These are phyloP conservation scores for Naegleria gruberi DNA, from an alignment of 208 protist species.

Conservation along the genomic window DNA sequence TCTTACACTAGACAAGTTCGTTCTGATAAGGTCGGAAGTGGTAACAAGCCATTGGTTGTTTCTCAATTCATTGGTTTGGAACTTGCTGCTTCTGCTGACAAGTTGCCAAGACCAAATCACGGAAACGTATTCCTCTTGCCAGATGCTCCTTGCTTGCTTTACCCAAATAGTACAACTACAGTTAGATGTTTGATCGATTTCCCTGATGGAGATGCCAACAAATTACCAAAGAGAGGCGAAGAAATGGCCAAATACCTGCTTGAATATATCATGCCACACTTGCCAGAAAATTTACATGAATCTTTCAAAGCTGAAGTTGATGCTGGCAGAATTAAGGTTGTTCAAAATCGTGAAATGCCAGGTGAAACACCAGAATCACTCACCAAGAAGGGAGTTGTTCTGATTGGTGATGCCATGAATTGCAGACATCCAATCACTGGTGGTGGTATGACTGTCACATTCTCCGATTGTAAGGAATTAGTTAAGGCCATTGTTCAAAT, in stretches of 20 bases:
- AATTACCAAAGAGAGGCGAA: constrained; percentile 49
- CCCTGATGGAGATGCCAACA: constrained; percentile 49
- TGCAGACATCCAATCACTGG: constrained; percentile 84
- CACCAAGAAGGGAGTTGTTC: constrained; percentile 65
- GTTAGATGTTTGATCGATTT: constrained; percentile 70
- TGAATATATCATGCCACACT: constrained; percentile 59
- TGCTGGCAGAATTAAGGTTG: constrained; percentile 45
- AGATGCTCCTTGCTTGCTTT: constrained; percentile 74
- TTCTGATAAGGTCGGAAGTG: constrained; percentile 46
- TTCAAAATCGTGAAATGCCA: constrained; percentile 68
- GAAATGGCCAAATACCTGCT: constrained; percentile 68
- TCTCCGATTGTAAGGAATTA: constrained; percentile 67
- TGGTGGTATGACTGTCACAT: constrained; percentile 75
- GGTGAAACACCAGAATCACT: constrained; percentile 60
- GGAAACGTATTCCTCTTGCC: constrained; percentile 79
- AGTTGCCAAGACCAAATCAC: constrained; percentile 63
- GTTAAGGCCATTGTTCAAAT: constrained; percentile 49
- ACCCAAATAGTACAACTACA: constrained; percentile 66
- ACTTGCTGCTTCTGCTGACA: constrained; percentile 46
- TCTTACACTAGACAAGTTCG: constrained; percentile 73
- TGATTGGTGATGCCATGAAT: constrained; percentile 83
- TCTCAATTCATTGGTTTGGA: constrained; percentile 76
- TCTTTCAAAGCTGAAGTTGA: constrained; percentile 53
- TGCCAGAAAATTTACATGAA: constrained; percentile 60
- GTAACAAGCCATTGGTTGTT: constrained; percentile 59